Evolutionary conservation across 2,329 filamentous ascomycete species (phyloP).

Genomic region (Trichoderma sp.): DNA sequence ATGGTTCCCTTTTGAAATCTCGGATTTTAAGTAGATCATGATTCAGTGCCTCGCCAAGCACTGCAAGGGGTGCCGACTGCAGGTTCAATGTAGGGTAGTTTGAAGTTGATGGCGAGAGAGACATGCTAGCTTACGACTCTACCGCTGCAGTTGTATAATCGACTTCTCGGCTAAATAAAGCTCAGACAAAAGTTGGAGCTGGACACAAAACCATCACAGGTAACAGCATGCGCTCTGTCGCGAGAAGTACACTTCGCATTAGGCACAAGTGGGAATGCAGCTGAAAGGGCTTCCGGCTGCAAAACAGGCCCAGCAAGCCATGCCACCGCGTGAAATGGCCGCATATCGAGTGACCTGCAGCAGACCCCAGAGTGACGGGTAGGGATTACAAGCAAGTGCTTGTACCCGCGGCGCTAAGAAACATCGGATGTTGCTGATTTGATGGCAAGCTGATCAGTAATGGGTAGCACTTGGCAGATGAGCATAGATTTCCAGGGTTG

Average conservation of each 20-base stretch:
- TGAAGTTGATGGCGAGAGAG: background rate
- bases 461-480: background rate
- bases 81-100: background rate
- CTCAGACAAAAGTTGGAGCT: background rate
- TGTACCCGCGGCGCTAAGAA: background rate
- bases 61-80: background rate
- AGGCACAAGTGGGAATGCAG: background rate
- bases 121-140: no score
- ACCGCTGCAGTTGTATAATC: background rate
- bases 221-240: background rate
- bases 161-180: background rate
- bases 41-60: background rate
- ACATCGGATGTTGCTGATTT: background rate
- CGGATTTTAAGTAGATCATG: background rate
- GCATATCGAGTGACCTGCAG: constrained; percentile 6
- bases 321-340: constrained; percentile 12
- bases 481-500: background rate
- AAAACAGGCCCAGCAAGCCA: background rate
- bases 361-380: background rate
- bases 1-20: background rate
- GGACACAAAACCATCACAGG: background rate
- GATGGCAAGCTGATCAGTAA: background rate
- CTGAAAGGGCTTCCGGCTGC: background rate
- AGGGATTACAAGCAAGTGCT: background rate
- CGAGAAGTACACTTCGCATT: background rate